Evolutionary conservation across 139 green algal species (phyloP), one percentile per base, ranked within the genome.

Genomic region (Chlorella vulgaris): DNA sequence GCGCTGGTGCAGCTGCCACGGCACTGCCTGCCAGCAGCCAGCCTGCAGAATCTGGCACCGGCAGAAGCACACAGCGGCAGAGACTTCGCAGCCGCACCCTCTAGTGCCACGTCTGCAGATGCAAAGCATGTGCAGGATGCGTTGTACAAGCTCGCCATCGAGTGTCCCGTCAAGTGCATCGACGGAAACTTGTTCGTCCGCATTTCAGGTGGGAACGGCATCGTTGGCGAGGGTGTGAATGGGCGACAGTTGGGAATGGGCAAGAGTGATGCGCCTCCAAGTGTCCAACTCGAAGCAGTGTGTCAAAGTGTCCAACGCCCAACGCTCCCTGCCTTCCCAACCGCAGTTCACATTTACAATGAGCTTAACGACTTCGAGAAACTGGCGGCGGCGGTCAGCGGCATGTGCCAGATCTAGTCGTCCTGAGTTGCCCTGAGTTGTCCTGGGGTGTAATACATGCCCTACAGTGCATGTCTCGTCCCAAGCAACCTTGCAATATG

Each of bases 91-190:
- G 62, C 29, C 21, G 29, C 40, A 6, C 10, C 74, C 7, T 36
- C 55, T 26, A 33, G 8, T 21, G 83, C 86, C 61, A 91, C 83
- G 15, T 94, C 90, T 1, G 78, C 89, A 7, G 89, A 92, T 47
- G 91, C 88, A 26, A 94, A 93, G 78, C 77, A 82, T 29, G 47
- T 94, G 8, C 90, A 94, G 90, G 90, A 94, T 67, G 13, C 83
- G 40, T 78, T 94, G 68, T 58, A 86, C 19, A 0, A 60, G 33
- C 50, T 86, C 68, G 24, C 62, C 42, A 79, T 93, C 1, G 91
- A 94, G 79, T 88, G 85, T 68, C 91, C 91, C 15, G 81, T 94
- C 74, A 94, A 94, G 85, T 87, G 69, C 69, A 80, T 93, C 39
- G 53, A 85, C 31, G 88, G 84, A 35, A n/a, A 39, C 10, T 76